Conservation (phyloP, 805 yeast genomes). For the Saccharomycopsis oosterbeekiorum region DNA sequence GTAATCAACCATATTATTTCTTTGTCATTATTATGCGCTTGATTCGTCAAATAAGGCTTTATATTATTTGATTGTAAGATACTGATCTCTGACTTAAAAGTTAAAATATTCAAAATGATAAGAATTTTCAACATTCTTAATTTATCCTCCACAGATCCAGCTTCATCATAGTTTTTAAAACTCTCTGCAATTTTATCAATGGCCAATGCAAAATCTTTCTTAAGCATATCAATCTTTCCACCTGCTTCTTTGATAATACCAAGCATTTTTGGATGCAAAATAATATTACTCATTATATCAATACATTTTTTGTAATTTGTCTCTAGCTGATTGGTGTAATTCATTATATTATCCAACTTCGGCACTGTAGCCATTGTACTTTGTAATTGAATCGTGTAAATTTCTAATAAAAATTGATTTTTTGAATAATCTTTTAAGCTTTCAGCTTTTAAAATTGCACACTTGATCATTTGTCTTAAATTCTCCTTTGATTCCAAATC, state of each 20-base stretch:
- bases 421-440: conserved; percentile 35
- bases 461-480: conserved; percentile 20
- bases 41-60: conserved; percentile 33
- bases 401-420: conserved; percentile 45
- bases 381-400: conserved; percentile 57
- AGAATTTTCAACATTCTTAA: conserved; percentile 49
- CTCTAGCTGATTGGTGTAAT: conserved; percentile 13
- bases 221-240: conserved; percentile 55
- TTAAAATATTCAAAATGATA: conserved; percentile 45
- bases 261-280: conserved; percentile 65
- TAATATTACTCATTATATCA: conserved; percentile 41
- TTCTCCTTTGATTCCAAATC: conserved; percentile 17
- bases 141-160: conserved; percentile 53
- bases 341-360: background rate
- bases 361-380: background rate
- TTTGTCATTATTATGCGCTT: conserved; percentile 9
- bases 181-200: conserved; percentile 42
- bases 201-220: conserved; percentile 49
- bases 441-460: conserved; percentile 31
- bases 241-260: conserved; percentile 75
- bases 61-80: conserved; percentile 71
- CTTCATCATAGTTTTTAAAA: conserved; percentile 52
- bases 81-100: conserved; percentile 52
- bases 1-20: conserved; percentile 1
- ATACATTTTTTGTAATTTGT: conserved; percentile 40